Evolutionary conservation across 208 protist species (phyloP).

Genomic region (Balamuthia mandrillaris): DNA sequence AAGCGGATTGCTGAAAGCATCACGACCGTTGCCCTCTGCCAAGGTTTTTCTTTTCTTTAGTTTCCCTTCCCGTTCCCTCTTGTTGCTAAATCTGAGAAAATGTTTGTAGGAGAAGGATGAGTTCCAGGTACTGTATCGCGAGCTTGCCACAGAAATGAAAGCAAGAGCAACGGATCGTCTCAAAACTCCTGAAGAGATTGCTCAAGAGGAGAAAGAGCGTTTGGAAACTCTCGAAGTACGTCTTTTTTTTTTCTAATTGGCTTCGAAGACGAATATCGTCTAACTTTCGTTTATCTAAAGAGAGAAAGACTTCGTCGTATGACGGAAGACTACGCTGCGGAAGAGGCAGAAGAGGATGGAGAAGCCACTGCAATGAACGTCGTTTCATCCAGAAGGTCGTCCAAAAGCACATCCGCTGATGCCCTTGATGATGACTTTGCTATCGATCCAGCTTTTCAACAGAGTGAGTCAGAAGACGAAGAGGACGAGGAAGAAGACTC

Average conservation of each 20-base stretch:
- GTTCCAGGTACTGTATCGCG: background rate
- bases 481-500: background rate
- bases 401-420: background rate
- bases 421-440: background rate
- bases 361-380: background rate
- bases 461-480: background rate
- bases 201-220: constrained; percentile 16
- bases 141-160: background rate
- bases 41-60: background rate
- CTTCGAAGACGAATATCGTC: background rate
- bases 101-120: background rate
- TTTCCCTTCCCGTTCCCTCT: background rate
- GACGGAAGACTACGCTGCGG: background rate
- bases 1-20: no score
- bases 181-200: constrained; percentile 30
- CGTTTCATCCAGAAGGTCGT: background rate
- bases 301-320: background rate
- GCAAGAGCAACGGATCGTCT: background rate
- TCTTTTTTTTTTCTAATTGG: background rate
- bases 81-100: background rate
- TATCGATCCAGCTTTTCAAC: background rate
- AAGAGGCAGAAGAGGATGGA: background rate
- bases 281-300: background rate
- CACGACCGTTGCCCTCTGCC: no score
- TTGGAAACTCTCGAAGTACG: constrained; percentile 8